Conservation (phyloP, 2,329 filamentous ascomycete species). For the Aureobasidium mangrovei region DNA sequence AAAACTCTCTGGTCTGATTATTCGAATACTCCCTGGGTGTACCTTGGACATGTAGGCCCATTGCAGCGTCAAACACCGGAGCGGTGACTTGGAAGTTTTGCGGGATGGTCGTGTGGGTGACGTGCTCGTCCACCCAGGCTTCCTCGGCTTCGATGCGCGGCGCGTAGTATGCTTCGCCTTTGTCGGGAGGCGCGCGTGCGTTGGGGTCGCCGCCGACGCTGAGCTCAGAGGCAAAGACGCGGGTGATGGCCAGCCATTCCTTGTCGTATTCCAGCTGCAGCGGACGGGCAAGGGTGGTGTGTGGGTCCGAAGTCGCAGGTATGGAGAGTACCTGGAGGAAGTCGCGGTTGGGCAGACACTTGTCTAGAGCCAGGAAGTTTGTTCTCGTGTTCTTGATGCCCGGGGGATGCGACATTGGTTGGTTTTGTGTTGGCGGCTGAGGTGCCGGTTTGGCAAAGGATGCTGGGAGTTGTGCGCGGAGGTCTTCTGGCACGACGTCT, state of each 20-base stretch:
- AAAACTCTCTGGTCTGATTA: conserved; percentile 76
- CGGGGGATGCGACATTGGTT: conserved; percentile 57
- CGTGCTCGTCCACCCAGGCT: conserved; percentile 70
- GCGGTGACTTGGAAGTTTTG: conserved; percentile 71
- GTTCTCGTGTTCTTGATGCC: conserved; percentile 71
- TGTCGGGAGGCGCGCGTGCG: conserved; percentile 47
- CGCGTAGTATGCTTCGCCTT: conserved; percentile 60
- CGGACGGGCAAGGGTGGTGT: conserved; percentile 33
- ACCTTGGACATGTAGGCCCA: conserved; percentile 50
- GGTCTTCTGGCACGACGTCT: conserved; percentile 48
- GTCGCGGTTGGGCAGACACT: conserved; percentile 69
- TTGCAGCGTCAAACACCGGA: conserved; percentile 54
- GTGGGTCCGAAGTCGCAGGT: conserved; percentile 32
- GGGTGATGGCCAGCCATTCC: conserved; percentile 91
- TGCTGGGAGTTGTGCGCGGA: conserved; percentile 67
- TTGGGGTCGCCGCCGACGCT: conserved; percentile 55
- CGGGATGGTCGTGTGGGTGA: conserved; percentile 63
- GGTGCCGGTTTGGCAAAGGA: conserved; percentile 49
- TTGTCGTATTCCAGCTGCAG: conserved; percentile 70
- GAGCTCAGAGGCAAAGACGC: conserved; percentile 59
- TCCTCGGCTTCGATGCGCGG: conserved; percentile 60
- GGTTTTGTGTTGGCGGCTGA: conserved; percentile 26
- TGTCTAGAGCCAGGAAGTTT: conserved; percentile 82
- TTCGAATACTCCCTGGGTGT: conserved; percentile 76
- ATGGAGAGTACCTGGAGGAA: conserved; percentile 75